phyloP scores from a whole-genome alignment of 164 flowering plant genomes.

The Warburgia ugandensis region DNA sequence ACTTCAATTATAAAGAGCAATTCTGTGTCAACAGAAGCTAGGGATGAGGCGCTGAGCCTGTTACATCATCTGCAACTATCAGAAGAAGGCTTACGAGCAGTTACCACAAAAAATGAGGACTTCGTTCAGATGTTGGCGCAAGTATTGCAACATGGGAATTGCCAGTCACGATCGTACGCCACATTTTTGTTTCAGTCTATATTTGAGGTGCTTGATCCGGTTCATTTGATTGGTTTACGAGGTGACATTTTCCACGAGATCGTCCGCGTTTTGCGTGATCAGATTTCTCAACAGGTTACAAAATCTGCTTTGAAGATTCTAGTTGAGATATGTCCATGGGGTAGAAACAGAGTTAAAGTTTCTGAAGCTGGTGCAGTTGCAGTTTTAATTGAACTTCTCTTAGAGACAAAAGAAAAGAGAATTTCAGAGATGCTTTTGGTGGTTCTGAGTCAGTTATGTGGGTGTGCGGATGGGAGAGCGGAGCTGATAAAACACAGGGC shows the following conservation, averaged over 20 bases:
- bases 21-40: conserved; percentile 3
- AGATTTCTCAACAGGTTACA: conserved; percentile 40
- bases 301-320: conserved; percentile 60
- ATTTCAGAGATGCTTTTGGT: conserved; percentile 37
- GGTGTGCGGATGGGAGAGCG: conserved; percentile 77
- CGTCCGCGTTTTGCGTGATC: conserved; percentile 33
- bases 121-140: conserved; percentile 31
- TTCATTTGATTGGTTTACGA: conserved; percentile 22
- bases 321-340: conserved; percentile 54
- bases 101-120: conserved; percentile 19
- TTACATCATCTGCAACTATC: conserved; percentile 37
- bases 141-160: conserved; percentile 29
- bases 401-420: conserved; percentile 33
- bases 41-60: conserved; percentile 46
- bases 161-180: conserved; percentile 42
- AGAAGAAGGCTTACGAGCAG: conserved; percentile 23
- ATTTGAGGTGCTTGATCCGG: conserved; percentile 46
- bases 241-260: conserved; percentile 29
- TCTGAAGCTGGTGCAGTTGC: conserved; percentile 51
- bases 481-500: conserved; percentile 56
- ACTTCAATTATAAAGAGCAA: conserved; percentile 27
- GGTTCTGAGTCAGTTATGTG: conserved; percentile 50
- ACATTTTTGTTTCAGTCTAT: conserved; percentile 33
- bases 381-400: conserved; percentile 47
- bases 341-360: conserved; percentile 65